A percentile compares a stretch with the other conserved stretches of the same genome.
Evolutionary conservation across 768 basidiomycete species (phyloP).

Genomic region (Hygrophoropsis aurantiaca): DNA sequence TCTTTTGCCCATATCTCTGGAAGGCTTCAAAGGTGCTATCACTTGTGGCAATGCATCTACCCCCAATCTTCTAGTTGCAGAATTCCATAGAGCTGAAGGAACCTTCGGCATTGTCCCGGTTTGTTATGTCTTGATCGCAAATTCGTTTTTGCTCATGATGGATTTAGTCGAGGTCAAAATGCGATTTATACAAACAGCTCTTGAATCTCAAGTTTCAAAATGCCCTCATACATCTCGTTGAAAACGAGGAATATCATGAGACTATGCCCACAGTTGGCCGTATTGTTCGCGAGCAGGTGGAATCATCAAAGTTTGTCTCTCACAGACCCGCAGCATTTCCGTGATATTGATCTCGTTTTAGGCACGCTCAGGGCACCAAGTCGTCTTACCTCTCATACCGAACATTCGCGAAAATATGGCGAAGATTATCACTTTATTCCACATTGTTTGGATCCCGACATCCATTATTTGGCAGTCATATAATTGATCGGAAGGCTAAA

Average conservation of each 20-base stretch:
- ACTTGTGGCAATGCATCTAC: slow-evolving; percentile 87
- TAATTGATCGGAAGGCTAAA: slow-evolving; percentile 2
- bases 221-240: slow-evolving; percentile 61
- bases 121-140: slow-evolving; percentile 21
- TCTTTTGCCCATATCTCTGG: slow-evolving; percentile 82
- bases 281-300: slow-evolving; percentile 54
- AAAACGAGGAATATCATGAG: slow-evolving; percentile 74
- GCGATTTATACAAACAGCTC: slow-evolving; percentile 82
- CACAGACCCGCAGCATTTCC: not conserved
- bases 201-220: slow-evolving; percentile 70
- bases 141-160: slow-evolving; percentile 7
- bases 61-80: slow-evolving; percentile 75
- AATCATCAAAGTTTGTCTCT: slow-evolving; percentile 37
- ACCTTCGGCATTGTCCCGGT: slow-evolving; percentile 80
- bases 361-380: slow-evolving; percentile 24
- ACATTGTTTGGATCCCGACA: slow-evolving; percentile 27
- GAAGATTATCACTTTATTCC: slow-evolving; percentile 45
- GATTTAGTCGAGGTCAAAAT: slow-evolving; percentile 70
- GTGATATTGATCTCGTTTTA: slow-evolving; percentile 5
- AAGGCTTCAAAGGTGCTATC: slow-evolving; percentile 76
- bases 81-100: slow-evolving; percentile 77
- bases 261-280: slow-evolving; percentile 68
- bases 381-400: slow-evolving; percentile 37
- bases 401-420: slow-evolving; percentile 54
- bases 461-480: not conserved